These are phyloP conservation scores for Neofusicoccum laricinum DNA, from an alignment of 2,329 filamentous ascomycete species.

Conservation along the genomic window DNA sequence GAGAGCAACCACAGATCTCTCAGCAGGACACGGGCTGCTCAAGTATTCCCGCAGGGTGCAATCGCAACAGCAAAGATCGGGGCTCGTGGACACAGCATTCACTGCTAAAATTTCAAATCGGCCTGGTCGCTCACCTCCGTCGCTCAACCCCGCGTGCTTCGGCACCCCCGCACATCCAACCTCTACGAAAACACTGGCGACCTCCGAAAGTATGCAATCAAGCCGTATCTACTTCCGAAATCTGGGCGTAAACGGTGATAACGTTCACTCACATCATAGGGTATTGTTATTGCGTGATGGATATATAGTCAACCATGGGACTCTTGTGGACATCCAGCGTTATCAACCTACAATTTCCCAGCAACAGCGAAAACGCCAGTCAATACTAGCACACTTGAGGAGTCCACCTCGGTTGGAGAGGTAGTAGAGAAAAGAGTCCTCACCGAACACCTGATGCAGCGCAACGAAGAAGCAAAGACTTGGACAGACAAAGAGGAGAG, in stretches of 20 bases:
- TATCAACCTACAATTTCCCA: no score
- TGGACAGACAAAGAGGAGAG: slow-evolving; percentile 31
- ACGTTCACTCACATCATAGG: not conserved
- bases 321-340: not conserved
- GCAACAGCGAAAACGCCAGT: not conserved
- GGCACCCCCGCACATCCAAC: not conserved
- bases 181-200: not conserved
- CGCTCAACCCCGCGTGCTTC: not conserved
- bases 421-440: not conserved
- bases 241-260: not conserved
- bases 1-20: no score
- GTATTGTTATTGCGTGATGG: not conserved
- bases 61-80: no score
- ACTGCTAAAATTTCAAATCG: not conserved
- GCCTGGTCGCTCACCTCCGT: not conserved
- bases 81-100: no score
- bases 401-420: not conserved
- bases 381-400: not conserved
- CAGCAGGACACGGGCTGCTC: no score
- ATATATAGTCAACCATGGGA: not conserved
- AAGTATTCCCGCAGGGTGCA: no score
- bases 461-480: not conserved
- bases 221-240: not conserved
- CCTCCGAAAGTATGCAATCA: not conserved
- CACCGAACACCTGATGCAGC: not conserved